phyloP scores from a whole-genome alignment of 108 stramenopile genomes.

The Cyclotella sp. region DNA sequence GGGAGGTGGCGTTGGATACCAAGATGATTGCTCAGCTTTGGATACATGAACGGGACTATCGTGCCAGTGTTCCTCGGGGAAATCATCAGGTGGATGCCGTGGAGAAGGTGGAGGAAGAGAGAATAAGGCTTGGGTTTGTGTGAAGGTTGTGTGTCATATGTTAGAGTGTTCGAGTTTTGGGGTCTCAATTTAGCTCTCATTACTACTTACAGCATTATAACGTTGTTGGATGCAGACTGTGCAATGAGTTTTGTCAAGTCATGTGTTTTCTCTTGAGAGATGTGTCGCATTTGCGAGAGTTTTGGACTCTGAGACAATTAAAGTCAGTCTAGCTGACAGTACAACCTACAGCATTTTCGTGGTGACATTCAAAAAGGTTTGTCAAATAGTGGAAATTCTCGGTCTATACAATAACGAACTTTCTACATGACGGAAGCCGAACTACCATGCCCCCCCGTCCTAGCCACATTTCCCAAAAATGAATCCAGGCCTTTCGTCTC shows the following conservation, averaged over 20 bases:
- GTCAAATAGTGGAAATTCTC: neutral
- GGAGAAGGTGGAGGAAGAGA: conserved; percentile 36
- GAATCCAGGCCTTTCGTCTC: neutral
- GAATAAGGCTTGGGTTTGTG: conserved; percentile 25
- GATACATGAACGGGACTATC: conserved; percentile 70
- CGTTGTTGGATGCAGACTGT: no score
- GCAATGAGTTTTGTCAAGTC: no score
- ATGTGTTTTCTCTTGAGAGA: no score
- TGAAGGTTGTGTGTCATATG: neutral
- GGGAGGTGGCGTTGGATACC: conserved; percentile 61
- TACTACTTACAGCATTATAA: no score
- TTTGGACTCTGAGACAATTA: no score
- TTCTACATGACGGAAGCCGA: neutral
- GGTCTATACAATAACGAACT: neutral
- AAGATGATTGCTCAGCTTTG: conserved; percentile 85
- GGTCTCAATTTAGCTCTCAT: no score
- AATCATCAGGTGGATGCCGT: conserved; percentile 65
- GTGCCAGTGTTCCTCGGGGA: conserved; percentile 60
- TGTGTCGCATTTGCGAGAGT: no score
- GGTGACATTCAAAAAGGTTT: no score
- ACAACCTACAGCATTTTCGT: no score
- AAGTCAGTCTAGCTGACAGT: no score
- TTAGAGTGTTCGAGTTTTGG: no score
- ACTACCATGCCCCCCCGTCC: neutral
- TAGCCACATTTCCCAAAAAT: neutral